Evolutionary conservation across 208 protist species (phyloP).

Genomic region (Crithidia acanthocephali): DNA sequence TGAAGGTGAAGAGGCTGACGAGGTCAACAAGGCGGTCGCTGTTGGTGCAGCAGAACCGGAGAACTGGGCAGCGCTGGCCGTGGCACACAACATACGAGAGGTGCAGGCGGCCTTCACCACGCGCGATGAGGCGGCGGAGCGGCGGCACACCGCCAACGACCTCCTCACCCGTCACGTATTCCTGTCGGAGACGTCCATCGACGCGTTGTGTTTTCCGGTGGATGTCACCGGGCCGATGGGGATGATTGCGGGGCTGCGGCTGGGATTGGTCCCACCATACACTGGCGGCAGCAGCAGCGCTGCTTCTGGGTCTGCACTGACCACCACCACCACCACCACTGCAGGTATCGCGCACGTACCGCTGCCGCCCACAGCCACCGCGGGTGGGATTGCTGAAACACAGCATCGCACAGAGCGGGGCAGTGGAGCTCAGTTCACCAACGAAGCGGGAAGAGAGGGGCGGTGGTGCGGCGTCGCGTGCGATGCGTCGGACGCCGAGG

Average conservation of each 20-base stretch:
- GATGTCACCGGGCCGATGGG: conserved; percentile 57
- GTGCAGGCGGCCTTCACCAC: conserved; percentile 40
- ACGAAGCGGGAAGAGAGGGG: not conserved
- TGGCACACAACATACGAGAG: conserved; percentile 35
- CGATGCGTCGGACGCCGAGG: not conserved
- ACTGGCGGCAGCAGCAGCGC: not conserved
- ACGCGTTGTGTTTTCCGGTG: conserved; percentile 56
- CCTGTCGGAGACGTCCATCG: conserved; percentile 32
- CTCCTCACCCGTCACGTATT: conserved; percentile 29
- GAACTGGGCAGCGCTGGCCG: conserved; percentile 10
- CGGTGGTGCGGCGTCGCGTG: not conserved
- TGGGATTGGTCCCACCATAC: conserved; percentile 47
- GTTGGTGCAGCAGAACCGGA: not conserved
- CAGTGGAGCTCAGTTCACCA: too few relatives aligned
- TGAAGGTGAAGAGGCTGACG: too few relatives aligned
- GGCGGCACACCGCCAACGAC: conserved; percentile 17
- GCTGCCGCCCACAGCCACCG: not conserved
- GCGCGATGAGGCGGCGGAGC: conserved; percentile 39
- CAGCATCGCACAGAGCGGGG: too few relatives aligned
- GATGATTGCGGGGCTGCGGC: conserved; percentile 63
- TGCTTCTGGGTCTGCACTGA: not conserved
- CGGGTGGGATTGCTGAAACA: too few relatives aligned
- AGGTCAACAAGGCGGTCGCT: too few relatives aligned
- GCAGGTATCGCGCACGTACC: not conserved
- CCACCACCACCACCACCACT: not conserved